Evolutionary conservation across 208 protist genomes (phyloP).

Genomic region (Crithidia expoeki): DNA sequence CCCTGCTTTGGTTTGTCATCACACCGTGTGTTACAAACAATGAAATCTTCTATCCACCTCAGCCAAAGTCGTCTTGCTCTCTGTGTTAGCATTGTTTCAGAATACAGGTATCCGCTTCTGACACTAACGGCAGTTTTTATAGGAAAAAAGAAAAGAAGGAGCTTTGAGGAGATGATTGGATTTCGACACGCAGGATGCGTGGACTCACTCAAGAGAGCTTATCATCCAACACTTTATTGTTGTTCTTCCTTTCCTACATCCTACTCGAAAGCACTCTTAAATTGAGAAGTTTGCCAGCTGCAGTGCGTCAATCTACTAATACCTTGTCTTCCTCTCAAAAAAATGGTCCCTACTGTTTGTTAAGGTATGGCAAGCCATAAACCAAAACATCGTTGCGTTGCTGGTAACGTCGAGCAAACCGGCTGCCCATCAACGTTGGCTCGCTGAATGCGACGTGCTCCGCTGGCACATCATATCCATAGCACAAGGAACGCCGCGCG

Average conservation of each 20-base stretch:
- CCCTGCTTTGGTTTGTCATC: slow-evolving; percentile 46
- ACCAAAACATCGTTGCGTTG: slow-evolving; percentile 44
- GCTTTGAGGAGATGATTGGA: no score
- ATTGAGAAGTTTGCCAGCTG: not conserved
- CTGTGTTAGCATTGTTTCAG: no score
- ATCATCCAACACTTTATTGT: no score
- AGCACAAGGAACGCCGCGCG: slow-evolving; percentile 46
- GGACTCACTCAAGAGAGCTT: no score
- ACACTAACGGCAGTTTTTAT: no score
- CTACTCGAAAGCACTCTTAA: not conserved
- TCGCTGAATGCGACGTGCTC: slow-evolving; percentile 70
- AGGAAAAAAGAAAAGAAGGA: no score
- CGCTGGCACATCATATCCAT: slow-evolving; percentile 47
- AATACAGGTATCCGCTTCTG: no score
- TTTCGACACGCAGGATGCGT: no score
- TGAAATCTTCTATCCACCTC: not conserved
- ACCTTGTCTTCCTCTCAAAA: not conserved
- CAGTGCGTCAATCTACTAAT: no score
- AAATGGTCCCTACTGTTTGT: not conserved
- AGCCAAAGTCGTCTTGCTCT: not conserved
- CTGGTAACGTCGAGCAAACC: slow-evolving; percentile 55
- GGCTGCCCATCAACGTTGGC: slow-evolving; percentile 47
- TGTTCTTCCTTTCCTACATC: not conserved
- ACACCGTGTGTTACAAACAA: slow-evolving; percentile 10
- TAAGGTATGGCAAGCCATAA: slow-evolving; percentile 1